Evolutionary conservation across 169 alveolate species (phyloP).

Genomic region (Plasmodium ovale): DNA sequence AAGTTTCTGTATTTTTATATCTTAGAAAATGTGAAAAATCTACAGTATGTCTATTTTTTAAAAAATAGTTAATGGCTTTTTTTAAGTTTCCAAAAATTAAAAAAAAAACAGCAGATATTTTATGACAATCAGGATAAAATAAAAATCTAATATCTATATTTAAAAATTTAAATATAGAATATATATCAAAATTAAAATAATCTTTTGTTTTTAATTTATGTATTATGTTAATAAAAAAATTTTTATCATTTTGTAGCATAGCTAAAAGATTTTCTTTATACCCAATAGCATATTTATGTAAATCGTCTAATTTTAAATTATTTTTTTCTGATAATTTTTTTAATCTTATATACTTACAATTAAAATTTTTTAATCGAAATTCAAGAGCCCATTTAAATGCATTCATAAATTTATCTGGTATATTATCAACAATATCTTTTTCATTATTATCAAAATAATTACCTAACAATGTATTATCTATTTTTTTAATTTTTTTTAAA

Average conservation of each 20-base stretch:
- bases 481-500: constrained; percentile 53
- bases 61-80: constrained; percentile 36
- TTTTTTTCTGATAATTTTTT: constrained; percentile 59
- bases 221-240: constrained; percentile 54
- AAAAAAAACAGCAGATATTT: constrained; percentile 63
- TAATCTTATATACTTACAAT: constrained; percentile 70
- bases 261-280: constrained; percentile 70
- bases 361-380: constrained; percentile 57
- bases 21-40: constrained; percentile 26
- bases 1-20: neutral
- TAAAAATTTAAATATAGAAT: constrained; percentile 61
- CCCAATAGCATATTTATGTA: constrained; percentile 71
- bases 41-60: constrained; percentile 27
- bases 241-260: constrained; percentile 68
- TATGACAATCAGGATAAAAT: constrained; percentile 51
- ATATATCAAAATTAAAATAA: constrained; percentile 73
- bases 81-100: constrained; percentile 65
- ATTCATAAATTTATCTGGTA: constrained; percentile 61
- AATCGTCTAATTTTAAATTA: constrained; percentile 40
- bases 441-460: constrained; percentile 40
- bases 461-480: constrained; percentile 67
- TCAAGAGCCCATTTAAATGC: constrained; percentile 76
- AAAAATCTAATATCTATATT: constrained; percentile 60
- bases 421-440: constrained; percentile 27
- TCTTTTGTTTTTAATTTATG: constrained; percentile 68